Evolutionary conservation across 495 filamentous ascomycete species (phyloP).

Genomic region (Neurospora intermedia): DNA sequence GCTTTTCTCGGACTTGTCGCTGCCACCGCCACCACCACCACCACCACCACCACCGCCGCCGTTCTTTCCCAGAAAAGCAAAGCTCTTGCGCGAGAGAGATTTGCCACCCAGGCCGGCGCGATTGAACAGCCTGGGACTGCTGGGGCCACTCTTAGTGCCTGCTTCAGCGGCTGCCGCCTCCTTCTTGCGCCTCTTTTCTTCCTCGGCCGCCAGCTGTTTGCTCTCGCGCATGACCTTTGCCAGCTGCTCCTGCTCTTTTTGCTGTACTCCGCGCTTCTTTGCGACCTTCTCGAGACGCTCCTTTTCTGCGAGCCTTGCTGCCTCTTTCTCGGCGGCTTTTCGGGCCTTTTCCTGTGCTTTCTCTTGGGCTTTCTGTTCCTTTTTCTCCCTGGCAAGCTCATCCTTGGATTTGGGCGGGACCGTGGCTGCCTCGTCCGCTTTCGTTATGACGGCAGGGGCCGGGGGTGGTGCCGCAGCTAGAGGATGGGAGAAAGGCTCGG

Average conservation of each 20-base stretch:
- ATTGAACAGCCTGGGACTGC: slow-evolving; percentile 28
- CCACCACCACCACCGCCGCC: slow-evolving; percentile 1
- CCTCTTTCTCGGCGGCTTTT: slow-evolving; percentile 54
- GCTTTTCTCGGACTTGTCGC: slow-evolving; percentile 20
- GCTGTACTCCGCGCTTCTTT: slow-evolving; percentile 23
- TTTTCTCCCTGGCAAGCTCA: slow-evolving; percentile 43
- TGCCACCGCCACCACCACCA: slow-evolving; percentile 3
- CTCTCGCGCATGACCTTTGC: slow-evolving; percentile 33
- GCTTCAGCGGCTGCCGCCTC: slow-evolving; percentile 7
- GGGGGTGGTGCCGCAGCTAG: slow-evolving; percentile 21
- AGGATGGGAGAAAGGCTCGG: slow-evolving; percentile 15
- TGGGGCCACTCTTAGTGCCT: not conserved
- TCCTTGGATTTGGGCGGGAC: slow-evolving; percentile 39
- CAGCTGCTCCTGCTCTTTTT: slow-evolving; percentile 28
- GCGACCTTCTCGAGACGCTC: slow-evolving; percentile 26
- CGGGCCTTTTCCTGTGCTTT: slow-evolving; percentile 57
- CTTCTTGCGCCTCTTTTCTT: slow-evolving; percentile 28
- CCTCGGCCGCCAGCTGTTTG: slow-evolving; percentile 30
- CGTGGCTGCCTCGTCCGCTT: slow-evolving; percentile 19
- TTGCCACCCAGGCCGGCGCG: slow-evolving; percentile 28
- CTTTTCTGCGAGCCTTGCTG: slow-evolving; percentile 51
- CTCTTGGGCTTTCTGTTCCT: slow-evolving; percentile 44
- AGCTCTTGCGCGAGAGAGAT: slow-evolving; percentile 39
- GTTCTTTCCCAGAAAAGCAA: slow-evolving; percentile 31
- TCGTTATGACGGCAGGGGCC: slow-evolving; percentile 16